Conservation (phyloP, 2,329 filamentous ascomycete species). For the Malbranchea cinnamomea region DNA sequence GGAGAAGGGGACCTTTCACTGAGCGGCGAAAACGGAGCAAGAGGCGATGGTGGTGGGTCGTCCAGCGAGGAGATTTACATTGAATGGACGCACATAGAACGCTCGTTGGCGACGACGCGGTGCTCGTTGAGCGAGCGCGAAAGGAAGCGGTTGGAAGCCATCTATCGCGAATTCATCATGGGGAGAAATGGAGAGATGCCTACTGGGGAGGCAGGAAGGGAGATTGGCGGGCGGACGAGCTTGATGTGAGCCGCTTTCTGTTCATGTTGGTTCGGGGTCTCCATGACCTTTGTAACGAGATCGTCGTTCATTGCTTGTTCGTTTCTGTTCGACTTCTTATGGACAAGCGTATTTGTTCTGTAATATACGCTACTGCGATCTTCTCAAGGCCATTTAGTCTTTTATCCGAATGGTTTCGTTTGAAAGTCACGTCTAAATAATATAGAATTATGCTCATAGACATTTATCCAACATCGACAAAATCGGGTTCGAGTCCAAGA, state of each 20-base stretch:
- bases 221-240: slow-evolving; percentile 83
- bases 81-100: slow-evolving; percentile 66
- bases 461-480: no score
- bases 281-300: no score
- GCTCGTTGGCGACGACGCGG: slow-evolving; percentile 60
- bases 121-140: slow-evolving; percentile 73
- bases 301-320: no score
- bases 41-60: slow-evolving; percentile 9
- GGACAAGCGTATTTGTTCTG: no score
- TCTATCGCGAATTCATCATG: slow-evolving; percentile 86
- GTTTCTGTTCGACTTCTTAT: no score
- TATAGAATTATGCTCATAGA: no score
- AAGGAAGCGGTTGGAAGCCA: slow-evolving; percentile 54
- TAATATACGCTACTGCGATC: no score
- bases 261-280: no score
- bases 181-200: slow-evolving; percentile 91
- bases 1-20: slow-evolving; percentile 10
- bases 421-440: no score
- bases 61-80: slow-evolving; percentile 58
- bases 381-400: no score
- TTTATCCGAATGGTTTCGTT: no score
- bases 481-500: no score
- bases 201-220: slow-evolving; percentile 77
- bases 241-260: slow-evolving; percentile 51
- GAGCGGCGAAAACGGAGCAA: slow-evolving; percentile 8